phyloP scores from a whole-genome alignment of 2,329 filamentous ascomycete genomes.

The Aspergillus costaricaensis region DNA sequence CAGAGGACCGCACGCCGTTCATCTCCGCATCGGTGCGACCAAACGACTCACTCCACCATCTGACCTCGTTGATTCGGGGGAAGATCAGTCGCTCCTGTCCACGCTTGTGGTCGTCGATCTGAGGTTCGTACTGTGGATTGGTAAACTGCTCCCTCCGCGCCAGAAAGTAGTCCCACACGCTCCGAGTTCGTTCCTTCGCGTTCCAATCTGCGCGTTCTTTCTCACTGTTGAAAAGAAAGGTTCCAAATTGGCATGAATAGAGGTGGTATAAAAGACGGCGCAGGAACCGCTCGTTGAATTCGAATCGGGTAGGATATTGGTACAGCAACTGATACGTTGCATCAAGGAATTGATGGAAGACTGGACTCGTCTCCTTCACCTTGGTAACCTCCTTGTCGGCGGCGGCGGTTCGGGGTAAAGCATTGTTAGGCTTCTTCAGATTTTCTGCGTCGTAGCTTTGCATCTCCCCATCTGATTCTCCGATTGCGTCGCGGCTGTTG shows the following conservation, averaged over 20 bases:
- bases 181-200: conserved; percentile 71
- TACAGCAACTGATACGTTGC: conserved; percentile 86
- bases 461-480: conserved; percentile 62
- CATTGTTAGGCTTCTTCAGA: conserved; percentile 38
- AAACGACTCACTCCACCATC: conserved; percentile 93
- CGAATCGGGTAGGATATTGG: conserved; percentile 85
- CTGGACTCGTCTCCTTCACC: conserved; percentile 88
- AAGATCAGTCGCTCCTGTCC: conserved; percentile 83
- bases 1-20: conserved; percentile 67
- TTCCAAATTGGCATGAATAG: conserved; percentile 95
- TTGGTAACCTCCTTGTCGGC: conserved; percentile 68
- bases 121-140: conserved; percentile 75
- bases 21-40: conserved; percentile 87
- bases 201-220: conserved; percentile 75
- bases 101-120: conserved; percentile 74
- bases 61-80: conserved; percentile 72
- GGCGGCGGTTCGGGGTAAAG: conserved; percentile 34
- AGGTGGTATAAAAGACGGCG: conserved; percentile 87
- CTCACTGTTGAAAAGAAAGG: conserved; percentile 93
- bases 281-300: conserved; percentile 94
- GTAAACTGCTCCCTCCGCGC: conserved; percentile 76
- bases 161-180: conserved; percentile 96
- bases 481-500: conserved; percentile 63
- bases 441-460: conserved; percentile 52
- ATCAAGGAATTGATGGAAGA: conserved; percentile 97